Conservation (phyloP, 441 rosid genomes). For the Mallotus japonicus region DNA sequence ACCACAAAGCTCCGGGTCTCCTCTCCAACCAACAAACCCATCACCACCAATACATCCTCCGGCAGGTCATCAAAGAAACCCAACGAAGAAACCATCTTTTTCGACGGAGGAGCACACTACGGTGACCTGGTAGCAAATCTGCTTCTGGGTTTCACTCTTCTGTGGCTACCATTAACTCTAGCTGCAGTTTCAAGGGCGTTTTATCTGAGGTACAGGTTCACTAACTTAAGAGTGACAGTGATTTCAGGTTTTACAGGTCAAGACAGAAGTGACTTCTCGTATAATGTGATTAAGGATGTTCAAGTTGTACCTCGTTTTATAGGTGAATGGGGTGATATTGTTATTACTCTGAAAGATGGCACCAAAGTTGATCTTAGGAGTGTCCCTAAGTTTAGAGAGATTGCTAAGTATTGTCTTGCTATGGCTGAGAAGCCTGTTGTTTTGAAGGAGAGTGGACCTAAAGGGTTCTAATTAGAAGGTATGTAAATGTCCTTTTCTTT, state of each 20-base stretch:
- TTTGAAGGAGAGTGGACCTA: constrained; percentile 49
- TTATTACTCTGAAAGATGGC: constrained; percentile 70
- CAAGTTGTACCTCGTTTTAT: constrained; percentile 88
- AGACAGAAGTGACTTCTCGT: constrained; percentile 85
- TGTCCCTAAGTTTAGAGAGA: constrained; percentile 86
- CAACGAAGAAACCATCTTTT: constrained; percentile 65
- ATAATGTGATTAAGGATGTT: constrained; percentile 76
- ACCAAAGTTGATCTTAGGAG: constrained; percentile 81
- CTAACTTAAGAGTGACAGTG: constrained; percentile 84
- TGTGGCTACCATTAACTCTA: constrained; percentile 85
- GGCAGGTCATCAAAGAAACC: constrained; percentile 25
- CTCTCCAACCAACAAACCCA: constrained; percentile 48
- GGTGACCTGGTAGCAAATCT: constrained; percentile 85
- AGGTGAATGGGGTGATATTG: constrained; percentile 90
- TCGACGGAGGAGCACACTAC: constrained; percentile 94
- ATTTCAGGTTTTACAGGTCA: constrained; percentile 87
- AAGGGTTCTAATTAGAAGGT: constrained; percentile 44
- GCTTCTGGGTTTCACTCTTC: constrained; percentile 72
- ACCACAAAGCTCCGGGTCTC: constrained; percentile 55
- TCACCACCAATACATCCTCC: constrained; percentile 30
- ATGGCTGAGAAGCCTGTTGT: constrained; percentile 64
- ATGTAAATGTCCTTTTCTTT: constrained; percentile 13
- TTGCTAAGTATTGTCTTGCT: constrained; percentile 66
- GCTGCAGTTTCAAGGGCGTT: constrained; percentile 85
- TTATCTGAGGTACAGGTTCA: constrained; percentile 80